Evolutionary conservation across 306 rosid genomes (phyloP).

Genomic region (Rosa lucieae): DNA sequence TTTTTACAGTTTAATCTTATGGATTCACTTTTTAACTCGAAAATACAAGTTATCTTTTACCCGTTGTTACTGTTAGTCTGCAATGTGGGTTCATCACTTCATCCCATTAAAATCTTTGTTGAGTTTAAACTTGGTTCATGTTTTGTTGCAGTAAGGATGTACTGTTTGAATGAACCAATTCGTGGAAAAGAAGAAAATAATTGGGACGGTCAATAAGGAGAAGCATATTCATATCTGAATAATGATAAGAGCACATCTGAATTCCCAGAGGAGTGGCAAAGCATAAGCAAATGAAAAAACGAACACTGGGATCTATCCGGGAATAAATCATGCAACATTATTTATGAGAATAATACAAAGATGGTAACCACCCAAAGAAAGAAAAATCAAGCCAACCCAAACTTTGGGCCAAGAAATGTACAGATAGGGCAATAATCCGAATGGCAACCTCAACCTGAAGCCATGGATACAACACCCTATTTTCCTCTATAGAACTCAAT

Average conservation of each 20-base stretch:
- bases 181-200: too few relatives aligned
- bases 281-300: conserved; percentile 30
- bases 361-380: conserved; percentile 53
- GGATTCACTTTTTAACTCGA: neutral
- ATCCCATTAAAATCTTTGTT: neutral
- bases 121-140: neutral
- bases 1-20: neutral
- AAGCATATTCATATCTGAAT: conserved; percentile 6
- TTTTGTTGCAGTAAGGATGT: neutral
- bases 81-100: neutral
- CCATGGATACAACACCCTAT: conserved; percentile 45
- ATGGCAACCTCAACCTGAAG: conserved; percentile 47
- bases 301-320: conserved; percentile 49
- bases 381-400: conserved; percentile 69
- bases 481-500: conserved; percentile 56
- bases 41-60: neutral
- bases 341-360: conserved; percentile 77
- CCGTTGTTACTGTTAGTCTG: neutral
- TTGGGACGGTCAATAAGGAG: neutral
- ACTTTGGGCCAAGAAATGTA: conserved; percentile 58
- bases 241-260: neutral
- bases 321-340: conserved; percentile 83
- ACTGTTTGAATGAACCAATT: neutral
- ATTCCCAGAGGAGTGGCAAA: conserved; percentile 17
- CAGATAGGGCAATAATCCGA: conserved; percentile 49